Conservation (phyloP, 169 alveolate species). For the Cyclospora cayetanensis region DNA sequence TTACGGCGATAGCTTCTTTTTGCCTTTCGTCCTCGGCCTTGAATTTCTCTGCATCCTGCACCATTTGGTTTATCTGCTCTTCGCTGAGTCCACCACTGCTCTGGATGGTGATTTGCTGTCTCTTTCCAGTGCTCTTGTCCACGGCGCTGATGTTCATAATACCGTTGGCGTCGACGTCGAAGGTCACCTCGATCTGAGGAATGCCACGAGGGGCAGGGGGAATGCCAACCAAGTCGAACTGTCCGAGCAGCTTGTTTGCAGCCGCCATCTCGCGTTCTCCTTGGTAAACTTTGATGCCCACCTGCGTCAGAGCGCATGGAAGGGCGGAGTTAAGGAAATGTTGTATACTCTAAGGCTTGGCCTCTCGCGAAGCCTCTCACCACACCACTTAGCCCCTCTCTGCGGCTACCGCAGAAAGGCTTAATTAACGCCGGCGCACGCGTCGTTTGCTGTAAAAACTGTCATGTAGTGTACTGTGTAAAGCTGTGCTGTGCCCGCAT, state of each 20-base stretch:
- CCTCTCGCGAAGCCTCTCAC: not conserved
- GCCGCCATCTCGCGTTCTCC: conserved; percentile 99
- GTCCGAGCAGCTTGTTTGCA: conserved; percentile 97
- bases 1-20: conserved; percentile 93
- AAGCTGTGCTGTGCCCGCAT: no score
- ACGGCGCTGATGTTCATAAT: conserved; percentile 97
- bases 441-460: not conserved
- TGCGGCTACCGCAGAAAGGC: not conserved
- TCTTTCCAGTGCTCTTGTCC: conserved; percentile 97
- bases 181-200: conserved; percentile 86
- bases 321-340: not conserved
- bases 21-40: conserved; percentile 94
- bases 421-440: not conserved
- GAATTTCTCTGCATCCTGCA: conserved; percentile 95
- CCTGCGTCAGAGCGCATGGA: conserved; percentile 77
- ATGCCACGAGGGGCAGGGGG: conserved; percentile 99
- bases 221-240: conserved; percentile 97
- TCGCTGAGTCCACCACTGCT: conserved; percentile 97
- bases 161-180: conserved; percentile 99
- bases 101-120: conserved; percentile 96
- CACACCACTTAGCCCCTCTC: not conserved
- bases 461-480: not conserved
- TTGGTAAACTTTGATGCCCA: conserved; percentile 98
- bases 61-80: conserved; percentile 95
- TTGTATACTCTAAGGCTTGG: not conserved